Evolutionary conservation across 2,329 filamentous ascomycete genomes (phyloP).

Genomic region (Cordyceps fumosorosea): DNA sequence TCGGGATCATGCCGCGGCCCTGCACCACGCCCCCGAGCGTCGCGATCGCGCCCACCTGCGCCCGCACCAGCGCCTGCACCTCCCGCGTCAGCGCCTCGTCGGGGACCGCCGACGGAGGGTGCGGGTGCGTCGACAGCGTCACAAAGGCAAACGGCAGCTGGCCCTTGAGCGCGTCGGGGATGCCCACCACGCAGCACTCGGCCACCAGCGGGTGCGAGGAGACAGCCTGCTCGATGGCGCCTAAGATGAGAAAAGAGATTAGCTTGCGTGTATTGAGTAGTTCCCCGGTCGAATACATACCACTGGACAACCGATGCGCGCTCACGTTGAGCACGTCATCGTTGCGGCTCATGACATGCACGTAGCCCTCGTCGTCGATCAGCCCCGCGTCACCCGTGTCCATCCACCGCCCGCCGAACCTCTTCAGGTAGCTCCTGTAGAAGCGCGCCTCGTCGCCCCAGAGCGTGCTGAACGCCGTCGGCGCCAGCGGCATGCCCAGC

Average conservation of each 20-base stretch:
- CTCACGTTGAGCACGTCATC: conserved; percentile 97
- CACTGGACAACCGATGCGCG: conserved; percentile 82
- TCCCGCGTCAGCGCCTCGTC: conserved; percentile 44
- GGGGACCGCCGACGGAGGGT: conserved; percentile 45
- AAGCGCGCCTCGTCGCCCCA: conserved; percentile 85
- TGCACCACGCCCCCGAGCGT: conserved; percentile 80
- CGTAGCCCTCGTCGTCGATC: conserved; percentile 67
- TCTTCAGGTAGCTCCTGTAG: conserved; percentile 74
- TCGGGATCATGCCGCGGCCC: conserved; percentile 80
- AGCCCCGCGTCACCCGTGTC: conserved; percentile 89
- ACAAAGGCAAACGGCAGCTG: conserved; percentile 90
- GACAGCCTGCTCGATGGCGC: conserved; percentile 85
- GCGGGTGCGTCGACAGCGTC: conserved; percentile 41
- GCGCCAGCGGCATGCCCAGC: conserved; percentile 71
- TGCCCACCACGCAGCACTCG: conserved; percentile 79
- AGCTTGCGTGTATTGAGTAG: neutral
- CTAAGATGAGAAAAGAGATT: conserved; percentile 32
- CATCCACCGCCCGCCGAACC: conserved; percentile 76
- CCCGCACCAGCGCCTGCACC: conserved; percentile 65
- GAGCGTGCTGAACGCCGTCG: conserved; percentile 77
- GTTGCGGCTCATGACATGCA: conserved; percentile 56
- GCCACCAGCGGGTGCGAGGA: conserved; percentile 71
- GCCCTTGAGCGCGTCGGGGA: conserved; percentile 81
- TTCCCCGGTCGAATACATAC: conserved; percentile 33
- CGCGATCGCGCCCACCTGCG: conserved; percentile 82